Evolutionary conservation across 306 rosid species (phyloP).

Genomic region (Prosopis cineraria): DNA sequence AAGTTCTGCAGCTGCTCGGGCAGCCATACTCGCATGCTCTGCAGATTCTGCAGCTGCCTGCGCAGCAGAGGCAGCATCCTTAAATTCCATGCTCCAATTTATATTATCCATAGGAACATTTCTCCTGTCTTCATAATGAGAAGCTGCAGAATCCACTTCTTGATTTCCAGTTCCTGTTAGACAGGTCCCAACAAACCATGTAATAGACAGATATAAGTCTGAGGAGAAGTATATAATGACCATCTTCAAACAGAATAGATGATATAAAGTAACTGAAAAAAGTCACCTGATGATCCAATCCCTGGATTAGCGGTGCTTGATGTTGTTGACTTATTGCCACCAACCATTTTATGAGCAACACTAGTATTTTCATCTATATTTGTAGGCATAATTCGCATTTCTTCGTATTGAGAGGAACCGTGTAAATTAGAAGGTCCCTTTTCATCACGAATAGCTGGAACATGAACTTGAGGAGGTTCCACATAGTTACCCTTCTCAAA

Average conservation of each 20-base stretch:
- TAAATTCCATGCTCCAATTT: slow-evolving; percentile 75
- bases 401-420: slow-evolving; percentile 43
- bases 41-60: slow-evolving; percentile 97
- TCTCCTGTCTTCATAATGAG: slow-evolving; percentile 51
- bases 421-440: slow-evolving; percentile 49
- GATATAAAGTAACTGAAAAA: neutral
- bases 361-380: slow-evolving; percentile 42
- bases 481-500: slow-evolving; percentile 47
- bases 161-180: slow-evolving; percentile 47
- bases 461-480: slow-evolving; percentile 53
- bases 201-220: slow-evolving; percentile 7
- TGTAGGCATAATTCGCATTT: slow-evolving; percentile 37
- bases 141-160: slow-evolving; percentile 40
- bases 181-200: slow-evolving; percentile 32
- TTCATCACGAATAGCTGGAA: slow-evolving; percentile 47
- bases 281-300: slow-evolving; percentile 58
- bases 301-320: slow-evolving; percentile 44
- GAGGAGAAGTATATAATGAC: neutral
- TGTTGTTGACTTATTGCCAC: slow-evolving; percentile 39
- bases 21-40: slow-evolving; percentile 61
- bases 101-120: slow-evolving; percentile 43
- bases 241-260: slow-evolving; percentile 18
- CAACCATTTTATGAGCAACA: slow-evolving; percentile 36
- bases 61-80: slow-evolving; percentile 94
- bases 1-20: neutral